These are phyloP conservation scores for Bidens hawaiensis DNA, from an alignment of 140 eudicot genomes.

Conservation along the genomic window DNA sequence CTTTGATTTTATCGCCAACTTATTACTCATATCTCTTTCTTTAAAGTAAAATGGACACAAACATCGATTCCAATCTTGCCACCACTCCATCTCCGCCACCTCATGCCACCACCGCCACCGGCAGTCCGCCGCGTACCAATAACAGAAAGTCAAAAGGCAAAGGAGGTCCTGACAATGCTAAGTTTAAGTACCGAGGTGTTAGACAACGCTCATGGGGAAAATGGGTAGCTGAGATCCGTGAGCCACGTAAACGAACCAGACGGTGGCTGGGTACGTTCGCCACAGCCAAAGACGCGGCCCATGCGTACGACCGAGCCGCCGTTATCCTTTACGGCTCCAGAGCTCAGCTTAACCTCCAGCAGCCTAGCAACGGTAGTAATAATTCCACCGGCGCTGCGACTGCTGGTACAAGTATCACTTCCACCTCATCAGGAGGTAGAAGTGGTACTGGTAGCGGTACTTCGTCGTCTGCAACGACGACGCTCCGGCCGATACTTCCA, in stretches of 20 bases:
- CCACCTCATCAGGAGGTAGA: slow-evolving; percentile 17
- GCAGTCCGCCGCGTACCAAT: slow-evolving; percentile 17
- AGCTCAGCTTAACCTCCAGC: slow-evolving; percentile 71
- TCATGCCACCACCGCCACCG: slow-evolving; percentile 10
- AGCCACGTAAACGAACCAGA: slow-evolving; percentile 69
- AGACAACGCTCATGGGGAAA: slow-evolving; percentile 88
- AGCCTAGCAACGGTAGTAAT: slow-evolving; percentile 14
- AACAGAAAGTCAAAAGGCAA: slow-evolving; percentile 45
- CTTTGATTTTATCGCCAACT: slow-evolving; percentile 26
- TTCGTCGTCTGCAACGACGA: slow-evolving; percentile 43
- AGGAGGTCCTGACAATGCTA: slow-evolving; percentile 73
- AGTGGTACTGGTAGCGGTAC: too few species aligned
- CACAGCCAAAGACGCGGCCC: slow-evolving; percentile 79
- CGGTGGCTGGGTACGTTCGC: slow-evolving; percentile 82
- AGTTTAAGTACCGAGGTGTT: slow-evolving; percentile 70
- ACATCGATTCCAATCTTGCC: slow-evolving; percentile 14
- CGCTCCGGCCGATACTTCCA: slow-evolving; percentile 64
- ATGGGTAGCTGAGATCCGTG: slow-evolving; percentile 88
- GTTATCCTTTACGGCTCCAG: slow-evolving; percentile 53
- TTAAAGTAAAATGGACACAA: slow-evolving; percentile 22
- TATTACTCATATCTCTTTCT: too few species aligned
- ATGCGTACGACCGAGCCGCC: slow-evolving; percentile 77
- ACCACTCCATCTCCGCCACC: slow-evolving; percentile 10
- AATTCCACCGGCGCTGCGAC: not conserved
- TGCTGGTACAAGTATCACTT: slow-evolving; percentile 15